A percentile compares a stretch with the other conserved stretches of the same genome.
Conservation (phyloP, 805 yeast genomes). For the Saturnispora quitensis region DNA sequence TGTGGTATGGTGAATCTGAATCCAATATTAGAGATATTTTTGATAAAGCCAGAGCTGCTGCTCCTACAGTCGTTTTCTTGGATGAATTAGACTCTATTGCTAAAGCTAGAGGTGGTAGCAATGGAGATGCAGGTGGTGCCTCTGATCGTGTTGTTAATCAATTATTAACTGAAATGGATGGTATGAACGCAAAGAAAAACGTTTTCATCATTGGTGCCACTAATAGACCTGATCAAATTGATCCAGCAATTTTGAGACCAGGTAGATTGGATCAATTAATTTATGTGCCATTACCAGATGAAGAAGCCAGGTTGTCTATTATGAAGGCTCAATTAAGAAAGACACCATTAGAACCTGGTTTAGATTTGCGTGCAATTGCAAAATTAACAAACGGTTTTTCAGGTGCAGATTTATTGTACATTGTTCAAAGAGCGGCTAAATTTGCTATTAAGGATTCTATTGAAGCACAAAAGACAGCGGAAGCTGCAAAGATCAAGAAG, state of each 20-base stretch:
- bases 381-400: conserved; percentile 95
- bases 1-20: conserved; percentile 99
- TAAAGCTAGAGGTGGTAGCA: conserved; percentile 87
- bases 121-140: conserved; percentile 95
- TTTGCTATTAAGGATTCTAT: conserved; percentile 97
- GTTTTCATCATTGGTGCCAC: conserved; percentile 99
- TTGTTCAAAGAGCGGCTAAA: conserved; percentile 97
- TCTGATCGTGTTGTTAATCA: conserved; percentile 95
- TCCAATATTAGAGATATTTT: conserved; percentile 95
- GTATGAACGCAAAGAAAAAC: conserved; percentile 99
- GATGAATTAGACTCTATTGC: conserved; percentile 98
- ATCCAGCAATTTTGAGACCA: conserved; percentile 96
- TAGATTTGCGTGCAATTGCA: conserved; percentile 81
- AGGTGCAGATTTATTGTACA: conserved; percentile 97
- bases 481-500: conserved; percentile 40
- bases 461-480: conserved; percentile 59
- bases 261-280: conserved; percentile 98
- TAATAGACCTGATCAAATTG: conserved; percentile 98
- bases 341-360: conserved; percentile 96
- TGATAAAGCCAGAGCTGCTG: conserved; percentile 98
- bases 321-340: conserved; percentile 94
- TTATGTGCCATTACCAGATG: conserved; percentile 98
- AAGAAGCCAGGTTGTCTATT: conserved; percentile 85
- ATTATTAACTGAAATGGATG: conserved; percentile 96
- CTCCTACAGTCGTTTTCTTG: conserved; percentile 96